A percentile compares a stretch with the other conserved stretches of the same genome.
These are phyloP conservation scores for Lagenidium sp. DNA, from an alignment of 352 stramenopile species.

Conservation along the genomic window DNA sequence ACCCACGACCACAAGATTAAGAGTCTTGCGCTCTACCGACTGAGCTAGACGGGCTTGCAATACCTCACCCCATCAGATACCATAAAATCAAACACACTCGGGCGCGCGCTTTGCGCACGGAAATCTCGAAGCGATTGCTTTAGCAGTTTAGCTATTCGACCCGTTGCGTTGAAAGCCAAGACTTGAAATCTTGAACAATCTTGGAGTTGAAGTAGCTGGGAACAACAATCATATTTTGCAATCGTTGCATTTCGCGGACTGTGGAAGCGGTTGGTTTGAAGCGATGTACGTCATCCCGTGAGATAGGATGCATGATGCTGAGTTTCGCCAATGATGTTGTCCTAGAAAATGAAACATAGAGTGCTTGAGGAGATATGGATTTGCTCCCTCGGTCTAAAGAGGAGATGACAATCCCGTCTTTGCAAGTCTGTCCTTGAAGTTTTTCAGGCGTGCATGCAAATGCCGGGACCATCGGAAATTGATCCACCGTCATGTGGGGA, in stretches of 20 bases:
- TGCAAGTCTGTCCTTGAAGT: neutral
- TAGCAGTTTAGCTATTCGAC: no score
- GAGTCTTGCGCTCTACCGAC: conserved; percentile 3
- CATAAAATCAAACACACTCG: no score
- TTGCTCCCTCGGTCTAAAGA: neutral
- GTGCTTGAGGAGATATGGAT: neutral
- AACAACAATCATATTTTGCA: neutral
- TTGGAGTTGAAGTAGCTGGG: neutral
- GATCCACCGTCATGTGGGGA: neutral
- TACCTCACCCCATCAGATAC: no score
- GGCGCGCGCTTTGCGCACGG: conserved; percentile 1
- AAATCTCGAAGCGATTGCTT: conserved; percentile 5
- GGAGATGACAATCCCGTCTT: neutral
- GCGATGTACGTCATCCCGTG: no score
- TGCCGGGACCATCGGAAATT: neutral
- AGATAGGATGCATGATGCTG: no score
- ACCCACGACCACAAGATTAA: conserved; percentile 4
- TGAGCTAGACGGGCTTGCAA: conserved; percentile 4
- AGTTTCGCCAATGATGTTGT: neutral
- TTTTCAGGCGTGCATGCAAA: neutral
- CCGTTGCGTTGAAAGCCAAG: no score
- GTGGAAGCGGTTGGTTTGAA: neutral
- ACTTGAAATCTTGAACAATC: neutral
- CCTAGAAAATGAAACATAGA: neutral
- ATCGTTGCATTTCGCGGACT: neutral